phyloP scores from a whole-genome alignment of 495 filamentous ascomycete genomes.

The Lentithecium fluviatile region DNA sequence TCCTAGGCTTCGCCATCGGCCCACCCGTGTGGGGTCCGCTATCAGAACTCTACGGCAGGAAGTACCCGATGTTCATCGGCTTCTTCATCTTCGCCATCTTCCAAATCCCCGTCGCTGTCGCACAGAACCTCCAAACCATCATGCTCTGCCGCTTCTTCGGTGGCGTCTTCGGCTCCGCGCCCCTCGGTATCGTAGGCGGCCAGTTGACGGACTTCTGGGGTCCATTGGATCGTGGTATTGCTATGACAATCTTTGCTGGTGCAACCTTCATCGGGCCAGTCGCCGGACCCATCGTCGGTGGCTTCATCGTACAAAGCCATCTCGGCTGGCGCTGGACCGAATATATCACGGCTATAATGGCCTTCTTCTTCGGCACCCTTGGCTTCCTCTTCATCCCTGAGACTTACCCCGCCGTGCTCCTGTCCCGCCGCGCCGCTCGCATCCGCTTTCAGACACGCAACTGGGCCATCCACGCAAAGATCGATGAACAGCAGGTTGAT shows the following conservation, averaged over 20 bases:
- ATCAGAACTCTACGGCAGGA: slow-evolving; percentile 60
- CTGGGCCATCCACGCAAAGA: neutral
- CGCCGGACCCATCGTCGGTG: slow-evolving; percentile 38
- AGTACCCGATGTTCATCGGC: slow-evolving; percentile 56
- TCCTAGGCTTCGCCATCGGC: slow-evolving; percentile 42
- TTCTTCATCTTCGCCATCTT: slow-evolving; percentile 59
- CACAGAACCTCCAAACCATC: slow-evolving; percentile 58
- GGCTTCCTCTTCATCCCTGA: slow-evolving; percentile 55
- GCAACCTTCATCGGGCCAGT: slow-evolving; percentile 38
- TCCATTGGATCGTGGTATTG: slow-evolving; percentile 59
- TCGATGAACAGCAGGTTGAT: slow-evolving; percentile 3
- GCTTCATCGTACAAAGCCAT: slow-evolving; percentile 38
- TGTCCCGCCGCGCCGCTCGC: neutral
- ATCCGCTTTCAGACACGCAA: neutral
- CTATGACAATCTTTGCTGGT: slow-evolving; percentile 54
- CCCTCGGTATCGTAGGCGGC: slow-evolving; percentile 62
- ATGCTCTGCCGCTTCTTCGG: slow-evolving; percentile 61
- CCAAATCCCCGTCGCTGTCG: slow-evolving; percentile 61
- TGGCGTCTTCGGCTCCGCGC: slow-evolving; percentile 63
- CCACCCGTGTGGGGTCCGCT: slow-evolving; percentile 57
- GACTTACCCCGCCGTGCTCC: slow-evolving; percentile 10
- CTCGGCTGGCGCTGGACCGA: slow-evolving; percentile 50
- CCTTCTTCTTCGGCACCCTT: slow-evolving; percentile 48
- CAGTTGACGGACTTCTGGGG: slow-evolving; percentile 62
- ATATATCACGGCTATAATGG: slow-evolving; percentile 63